Evolutionary conservation across 2,329 filamentous ascomycete species (phyloP), one percentile per base, ranked within the genome.

Genomic region (Nannizziopsis arthrosporioides): DNA sequence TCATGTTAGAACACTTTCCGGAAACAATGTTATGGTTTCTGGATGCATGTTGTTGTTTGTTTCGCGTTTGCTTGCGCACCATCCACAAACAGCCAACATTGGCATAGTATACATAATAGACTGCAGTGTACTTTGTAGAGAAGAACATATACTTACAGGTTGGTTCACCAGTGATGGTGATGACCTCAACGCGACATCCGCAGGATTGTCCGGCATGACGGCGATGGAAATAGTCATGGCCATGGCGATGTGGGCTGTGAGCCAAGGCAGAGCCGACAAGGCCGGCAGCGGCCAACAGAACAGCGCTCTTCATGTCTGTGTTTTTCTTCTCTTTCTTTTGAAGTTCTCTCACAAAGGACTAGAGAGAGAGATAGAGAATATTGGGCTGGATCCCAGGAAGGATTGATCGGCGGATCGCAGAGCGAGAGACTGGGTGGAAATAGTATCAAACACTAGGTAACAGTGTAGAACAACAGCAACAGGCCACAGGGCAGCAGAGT

Each of bases 121-220:
- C 36, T 19, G 34, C 19, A 27, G 22, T 7, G 22, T 4, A 27
- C 3, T 7, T 4, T 27, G 22, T 4, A 7, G 7, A 27, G 3
- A 38, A 36, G 34, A 18, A 44, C 44, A 47, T 34, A 27, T 8
- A 46, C 70, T 57, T 61, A 85, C 82, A 69, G 56, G 77, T 82
- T 48, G 78, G 68, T 61, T 77, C 72, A 61, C 83, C 84, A 59
- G 77, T 81, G 69, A 77, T 75, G 62, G 81, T 85, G 65, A 76
- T 77, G 68, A 80, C 83, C 72, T 83, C 78, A 64, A 84, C 87
- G 55, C 76, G 82, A 77, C 84, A 90, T 53, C 75, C 75, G 64
- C 83, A 87, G 47, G 68, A 65, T 9, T 50, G 51, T 27, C 22
- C 22, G 37, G 58, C 59, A 17, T 68, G 73, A 48, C 67, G 67